phyloP scores from a whole-genome alignment of 805 yeast genomes.

The Suhomyces sp. region DNA sequence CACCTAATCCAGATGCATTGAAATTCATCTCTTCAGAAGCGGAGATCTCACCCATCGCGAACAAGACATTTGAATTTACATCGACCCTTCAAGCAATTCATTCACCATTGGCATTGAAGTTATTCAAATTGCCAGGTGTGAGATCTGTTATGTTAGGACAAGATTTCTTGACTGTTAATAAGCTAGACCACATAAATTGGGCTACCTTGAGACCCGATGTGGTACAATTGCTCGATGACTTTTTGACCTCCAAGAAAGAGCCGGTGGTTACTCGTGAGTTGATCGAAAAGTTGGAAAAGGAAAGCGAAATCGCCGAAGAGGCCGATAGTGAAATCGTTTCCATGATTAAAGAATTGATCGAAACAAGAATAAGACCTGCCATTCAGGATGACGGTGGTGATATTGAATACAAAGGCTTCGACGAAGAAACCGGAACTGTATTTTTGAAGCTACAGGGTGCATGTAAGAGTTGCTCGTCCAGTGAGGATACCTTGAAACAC shows the following conservation, averaged over 20 bases:
- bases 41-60: slow-evolving; percentile 45
- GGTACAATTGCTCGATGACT: slow-evolving; percentile 58
- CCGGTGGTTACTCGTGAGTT: slow-evolving; percentile 42
- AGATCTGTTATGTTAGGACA: slow-evolving; percentile 70
- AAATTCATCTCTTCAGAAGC: slow-evolving; percentile 56
- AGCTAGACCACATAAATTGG: slow-evolving; percentile 63
- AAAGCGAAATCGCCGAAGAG: slow-evolving; percentile 50
- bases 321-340: slow-evolving; percentile 66
- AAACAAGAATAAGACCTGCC: slow-evolving; percentile 94
- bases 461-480: slow-evolving; percentile 87
- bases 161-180: slow-evolving; percentile 71
- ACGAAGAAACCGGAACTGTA: slow-evolving; percentile 83
- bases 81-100: slow-evolving; percentile 52
- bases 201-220: slow-evolving; percentile 52
- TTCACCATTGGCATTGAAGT: slow-evolving; percentile 61
- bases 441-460: slow-evolving; percentile 91
- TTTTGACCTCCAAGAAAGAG: slow-evolving; percentile 35
- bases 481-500: slow-evolving; percentile 87
- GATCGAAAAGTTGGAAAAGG: slow-evolving; percentile 36
- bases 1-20: slow-evolving; percentile 76
- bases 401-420: slow-evolving; percentile 81
- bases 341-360: slow-evolving; percentile 88
- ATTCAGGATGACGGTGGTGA: slow-evolving; percentile 99
- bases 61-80: slow-evolving; percentile 52
- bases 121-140: slow-evolving; percentile 64